Base-by-base conservation (phyloP, 2,329 filamentous ascomycete species). In the Monilinia vaccinii-corymbosi region DNA sequence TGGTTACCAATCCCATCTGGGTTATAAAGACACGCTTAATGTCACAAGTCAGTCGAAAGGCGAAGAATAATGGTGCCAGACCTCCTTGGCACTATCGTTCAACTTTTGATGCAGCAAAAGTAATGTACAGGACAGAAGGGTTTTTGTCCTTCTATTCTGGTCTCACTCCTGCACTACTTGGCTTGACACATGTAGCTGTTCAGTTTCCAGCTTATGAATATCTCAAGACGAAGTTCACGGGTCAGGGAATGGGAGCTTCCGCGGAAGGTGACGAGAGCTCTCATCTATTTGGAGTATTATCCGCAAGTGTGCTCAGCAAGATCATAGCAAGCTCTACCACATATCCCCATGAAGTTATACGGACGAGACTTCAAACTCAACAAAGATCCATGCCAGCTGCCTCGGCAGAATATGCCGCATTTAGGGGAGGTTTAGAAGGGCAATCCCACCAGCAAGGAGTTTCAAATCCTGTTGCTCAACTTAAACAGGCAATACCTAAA, bases 21-120 rank as follows among this genome's bases (percentile, higher is more conserved):
- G 94, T 99, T 42, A 96, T 99, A 77, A 99, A 99, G 76, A 99
- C 94, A 52, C 83, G 94, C 66, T 82, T 99, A 68, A 97, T 97
- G 94, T 96, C 94, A 42, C 94, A 97, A 76, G 88, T 85, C 25
- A 85, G 82, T 65, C 73, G 78, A 42, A 79, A 76, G 63, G 77
- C 81, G 65, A 79, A 75, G 36, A 78, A 75, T 70, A 71, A 80
- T 73, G 71, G 72, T 65, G 80, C 81, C 23, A 81, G 84, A 59
- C 81, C 85, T n/a, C 87, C 87, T 34, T 97, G 92, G 91, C 89
- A 97, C 71, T 99, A 99, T 74, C 83, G 80, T 66, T 91, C 86
- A 61, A 97, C 94, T 1, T 77, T 91, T 58, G 94, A 99, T 75
- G 94, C 94, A 3, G 92, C 91, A 57, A 87, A 85, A 66, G 97